Conservation (phyloP, 2,329 filamentous ascomycete genomes). For the Tolypocladium ophioglossoides region DNA sequence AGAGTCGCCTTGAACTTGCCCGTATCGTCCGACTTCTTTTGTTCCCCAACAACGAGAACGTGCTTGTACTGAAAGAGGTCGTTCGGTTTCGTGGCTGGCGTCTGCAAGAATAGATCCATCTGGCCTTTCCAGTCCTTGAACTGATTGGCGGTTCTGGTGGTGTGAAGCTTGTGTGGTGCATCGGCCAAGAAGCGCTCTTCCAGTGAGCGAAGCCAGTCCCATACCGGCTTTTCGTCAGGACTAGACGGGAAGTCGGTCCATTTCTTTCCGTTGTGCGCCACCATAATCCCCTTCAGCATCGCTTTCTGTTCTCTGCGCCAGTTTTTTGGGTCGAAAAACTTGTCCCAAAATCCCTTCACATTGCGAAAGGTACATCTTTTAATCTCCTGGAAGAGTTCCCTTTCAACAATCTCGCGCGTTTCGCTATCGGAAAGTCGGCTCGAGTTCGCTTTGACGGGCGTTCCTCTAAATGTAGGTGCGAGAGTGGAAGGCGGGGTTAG, state of each 20-base stretch:
- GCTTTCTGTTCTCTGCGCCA: conserved; percentile 5
- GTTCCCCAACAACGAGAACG: conserved; percentile 10
- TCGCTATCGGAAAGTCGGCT: conserved; percentile 5
- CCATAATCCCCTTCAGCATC: conserved; percentile 3
- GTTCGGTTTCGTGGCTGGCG: not conserved
- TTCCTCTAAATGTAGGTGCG: conserved; percentile 1
- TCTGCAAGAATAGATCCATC: conserved; percentile 12
- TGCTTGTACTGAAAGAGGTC: conserved; percentile 9
- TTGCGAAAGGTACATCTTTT: conserved; percentile 7
- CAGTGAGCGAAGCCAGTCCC: too few relatives aligned
- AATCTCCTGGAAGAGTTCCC: conserved; percentile 6
- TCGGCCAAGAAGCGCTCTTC: conserved; percentile 4
- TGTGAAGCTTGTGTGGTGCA: conserved; percentile 8
- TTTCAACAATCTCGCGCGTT: conserved; percentile 2
- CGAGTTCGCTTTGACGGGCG: conserved; percentile 3
- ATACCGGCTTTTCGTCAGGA: conserved; percentile 2
- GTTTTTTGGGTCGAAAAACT: conserved; percentile 6
- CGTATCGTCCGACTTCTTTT: conserved; percentile 7
- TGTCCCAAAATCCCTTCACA: conserved; percentile 7
- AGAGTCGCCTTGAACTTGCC: conserved; percentile 8
- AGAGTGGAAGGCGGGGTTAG: too few relatives aligned
- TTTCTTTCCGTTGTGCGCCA: conserved; percentile 6
- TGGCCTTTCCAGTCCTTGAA: conserved; percentile 11
- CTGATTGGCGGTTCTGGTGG: conserved; percentile 8
- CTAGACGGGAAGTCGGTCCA: conserved; percentile 6